Percentiles rank a stretch among this genome's conserved stretches.
Conservation (phyloP, 345 rosid species). For the Camelina neglecta region DNA sequence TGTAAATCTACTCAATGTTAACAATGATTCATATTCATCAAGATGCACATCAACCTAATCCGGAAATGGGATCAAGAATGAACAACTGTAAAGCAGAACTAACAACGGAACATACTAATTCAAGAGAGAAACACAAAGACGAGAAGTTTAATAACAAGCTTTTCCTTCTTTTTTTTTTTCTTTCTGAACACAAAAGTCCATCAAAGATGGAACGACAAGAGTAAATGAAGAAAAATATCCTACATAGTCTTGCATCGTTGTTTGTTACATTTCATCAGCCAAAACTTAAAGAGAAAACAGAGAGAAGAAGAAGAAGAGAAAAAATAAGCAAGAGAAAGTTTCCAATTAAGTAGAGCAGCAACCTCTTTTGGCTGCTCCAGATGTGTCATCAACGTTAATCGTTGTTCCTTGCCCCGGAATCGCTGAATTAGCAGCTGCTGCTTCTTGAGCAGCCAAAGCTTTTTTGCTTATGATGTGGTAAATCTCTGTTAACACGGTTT, state of each 20-base stretch:
- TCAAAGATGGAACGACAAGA: slow-evolving; percentile 27
- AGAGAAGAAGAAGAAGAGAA: neutral
- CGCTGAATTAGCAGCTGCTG: slow-evolving; percentile 49
- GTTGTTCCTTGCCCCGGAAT: slow-evolving; percentile 67
- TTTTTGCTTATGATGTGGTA: slow-evolving; percentile 72
- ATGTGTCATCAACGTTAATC: slow-evolving; percentile 60
- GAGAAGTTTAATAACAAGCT: slow-evolving; percentile 17
- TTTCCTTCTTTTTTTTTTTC: neutral
- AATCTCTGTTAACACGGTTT: slow-evolving; percentile 61
- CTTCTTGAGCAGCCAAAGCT: slow-evolving; percentile 72
- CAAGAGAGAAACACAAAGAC: neutral
- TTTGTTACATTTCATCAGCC: slow-evolving; percentile 38
- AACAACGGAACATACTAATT: slow-evolving; percentile 10
- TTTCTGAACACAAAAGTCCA: slow-evolving; percentile 16
- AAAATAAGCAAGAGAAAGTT: slow-evolving; percentile 3
- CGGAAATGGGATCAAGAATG: neutral
- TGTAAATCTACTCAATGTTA: too few relatives aligned
- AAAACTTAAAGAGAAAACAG: slow-evolving; percentile 29
- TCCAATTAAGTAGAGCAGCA: slow-evolving; percentile 60
- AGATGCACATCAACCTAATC: neutral
- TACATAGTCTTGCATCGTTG: slow-evolving; percentile 38
- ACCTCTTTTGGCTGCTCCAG: slow-evolving; percentile 52
- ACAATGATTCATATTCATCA: neutral
- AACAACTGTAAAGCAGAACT: slow-evolving; percentile 1
- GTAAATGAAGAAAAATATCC: slow-evolving; percentile 36